Base-by-base conservation (phyloP, 805 yeast genomes). In the Saccharomyces mikatae region DNA sequence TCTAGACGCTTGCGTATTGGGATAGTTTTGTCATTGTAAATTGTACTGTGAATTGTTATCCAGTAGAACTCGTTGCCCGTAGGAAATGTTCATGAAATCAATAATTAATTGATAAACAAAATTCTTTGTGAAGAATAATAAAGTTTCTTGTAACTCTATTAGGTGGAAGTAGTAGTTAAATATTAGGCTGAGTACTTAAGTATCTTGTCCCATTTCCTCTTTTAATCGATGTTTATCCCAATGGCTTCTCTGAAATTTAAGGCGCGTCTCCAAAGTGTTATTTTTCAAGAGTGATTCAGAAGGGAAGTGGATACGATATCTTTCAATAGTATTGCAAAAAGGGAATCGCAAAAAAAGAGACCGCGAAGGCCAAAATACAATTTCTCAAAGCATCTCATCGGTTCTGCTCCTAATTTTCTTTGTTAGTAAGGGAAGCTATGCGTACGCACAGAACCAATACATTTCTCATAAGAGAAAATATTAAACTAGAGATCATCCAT, bases 401-500 rank as follows among this genome's bases (percentile, higher is more conserved):
- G 14, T 46, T 17, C 4, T 44, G 28, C 28, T 36, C 24, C n/a
- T 36, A 13, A 22, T 26, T 14, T 44, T 14, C 6, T 1, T 13
- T n/a, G 14, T 30, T 27, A 27, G 22, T 11, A 28, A 13, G 14
- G 8, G 17, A 22, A 31, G 21, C 10, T 28, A 68, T 69, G 72
- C 71, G 63, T 55, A 55, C 60, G 30, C 71, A 66, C 46, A 60
- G 67, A 49, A 62, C 63, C 24, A 71, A 69, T 52, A 57, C 66
- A 1, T 63, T 61, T 41, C 54, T 67, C n/a, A 56, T 68, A 9
- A 55, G 65, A 9, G 69, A 63, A 49, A 73, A 75, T 56, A 67
- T 75, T n/a, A 61, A 72, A 26, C 62, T 75, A 13, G 77, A 74
- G 57, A 70, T 74, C 4, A 70, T 72, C 6, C 73, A 73, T 58